Conservation (phyloP, 805 yeast genomes). For the Ogataea glucozyma region DNA sequence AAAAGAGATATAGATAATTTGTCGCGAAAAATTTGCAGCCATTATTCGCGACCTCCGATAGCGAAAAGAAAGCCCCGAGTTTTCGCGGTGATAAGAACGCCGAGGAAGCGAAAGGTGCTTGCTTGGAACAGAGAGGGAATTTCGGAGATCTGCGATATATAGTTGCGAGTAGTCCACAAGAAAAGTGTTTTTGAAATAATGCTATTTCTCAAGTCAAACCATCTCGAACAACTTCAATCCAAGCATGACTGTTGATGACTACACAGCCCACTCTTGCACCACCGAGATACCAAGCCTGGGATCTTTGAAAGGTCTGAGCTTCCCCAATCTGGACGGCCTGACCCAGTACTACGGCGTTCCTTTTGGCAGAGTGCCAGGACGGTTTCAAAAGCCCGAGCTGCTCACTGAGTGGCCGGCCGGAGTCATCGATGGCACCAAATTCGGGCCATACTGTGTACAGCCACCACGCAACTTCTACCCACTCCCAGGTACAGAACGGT, state of each 20-base stretch:
- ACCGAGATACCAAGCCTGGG: conserved; percentile 4
- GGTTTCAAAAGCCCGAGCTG: conserved; percentile 11
- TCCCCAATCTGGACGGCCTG: conserved; percentile 3
- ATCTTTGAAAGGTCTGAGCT: conserved; percentile 3
- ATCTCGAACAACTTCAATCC: too few relatives aligned
- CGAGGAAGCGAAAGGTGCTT: too few relatives aligned
- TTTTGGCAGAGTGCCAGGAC: conserved; percentile 10
- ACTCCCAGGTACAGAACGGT: conserved; percentile 7
- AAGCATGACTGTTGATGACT: too few relatives aligned
- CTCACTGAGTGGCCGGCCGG: conserved; percentile 4
- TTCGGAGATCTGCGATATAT: too few relatives aligned
- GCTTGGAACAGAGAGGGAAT: too few relatives aligned
- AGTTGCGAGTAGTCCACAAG: too few relatives aligned
- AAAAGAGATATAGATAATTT: background rate
- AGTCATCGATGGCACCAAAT: conserved; percentile 10
- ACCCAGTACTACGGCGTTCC: conserved; percentile 9
- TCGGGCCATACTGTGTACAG: conserved; percentile 8
- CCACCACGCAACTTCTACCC: conserved; percentile 9
- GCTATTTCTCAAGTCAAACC: too few relatives aligned
- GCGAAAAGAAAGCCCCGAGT: background rate
- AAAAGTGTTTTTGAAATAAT: too few relatives aligned
- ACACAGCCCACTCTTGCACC: too few relatives aligned
- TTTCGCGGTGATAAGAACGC: too few relatives aligned
- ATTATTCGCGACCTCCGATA: background rate
- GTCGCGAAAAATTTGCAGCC: too few relatives aligned